Evolutionary conservation across 768 basidiomycete genomes (phyloP), one percentile per base, ranked within the genome.

Genomic region (Termitomyces sp.): DNA sequence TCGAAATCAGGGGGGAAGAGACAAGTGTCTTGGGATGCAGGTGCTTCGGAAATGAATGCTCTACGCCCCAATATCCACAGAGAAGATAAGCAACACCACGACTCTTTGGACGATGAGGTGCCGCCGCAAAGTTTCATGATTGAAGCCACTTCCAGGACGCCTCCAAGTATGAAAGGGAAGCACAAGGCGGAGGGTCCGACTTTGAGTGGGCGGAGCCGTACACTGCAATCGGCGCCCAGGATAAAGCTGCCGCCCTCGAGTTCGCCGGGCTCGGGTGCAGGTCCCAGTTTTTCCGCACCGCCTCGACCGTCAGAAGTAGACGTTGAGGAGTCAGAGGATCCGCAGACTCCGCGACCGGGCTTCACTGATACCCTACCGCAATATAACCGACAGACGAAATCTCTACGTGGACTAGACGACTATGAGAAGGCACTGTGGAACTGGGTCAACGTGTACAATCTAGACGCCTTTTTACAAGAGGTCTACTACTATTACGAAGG

Each of bases 401-500:
- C 73, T 43, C 81, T 85, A 79, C 80, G 83, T 50, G 88, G 91
- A 9, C 68, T 94, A 45, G 89, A 94, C 65, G 84, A 85, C 12
- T 86, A 91, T 65, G 94, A 99, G 70, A 86, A 85, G 57, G 97
- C 97, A 1, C 71, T 98, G 48, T 99, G 97, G 97, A 89, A 91
- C 56, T 99, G 97, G 97, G 94, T 98, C 57, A 99, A 99, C 67
- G 94, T 98, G 12, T 93, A 94, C 68, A 98, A 99, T 67, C 79
- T 99, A 40, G 97, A 99, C 66, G 86, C 85, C 8, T 99, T 95
- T 70, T 73, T 99, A 30, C 92, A 96, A 71, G 94, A 98, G 60
- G 92, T 92, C 40, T 98, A 99, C 70, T 78, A 80, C 45, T 99
- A 98, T 70, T 99, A 99, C 68, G 89, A 92, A 67, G 94, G 95